Evolutionary conservation across 164 flowering plant species (phyloP), one percentile per base, ranked within the genome.

Genomic region (Cinnamomum chago): DNA sequence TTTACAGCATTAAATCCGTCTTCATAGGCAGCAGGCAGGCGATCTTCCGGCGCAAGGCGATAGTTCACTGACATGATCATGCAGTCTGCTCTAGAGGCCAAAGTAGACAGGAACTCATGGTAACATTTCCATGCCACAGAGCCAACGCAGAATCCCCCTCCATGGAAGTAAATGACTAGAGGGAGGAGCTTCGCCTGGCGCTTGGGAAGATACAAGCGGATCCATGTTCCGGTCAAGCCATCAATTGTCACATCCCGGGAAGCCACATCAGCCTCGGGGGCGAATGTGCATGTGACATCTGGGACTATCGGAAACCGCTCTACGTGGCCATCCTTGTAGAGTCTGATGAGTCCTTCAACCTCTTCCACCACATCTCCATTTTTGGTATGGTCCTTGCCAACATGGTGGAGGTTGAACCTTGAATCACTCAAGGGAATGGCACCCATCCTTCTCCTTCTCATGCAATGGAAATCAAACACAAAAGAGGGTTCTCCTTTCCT

Each of bases 121-220:
- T 89, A 89, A 67, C 90, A 83, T 30, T 77, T 81, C 92, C 92
- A 89, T 23, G 90, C 80, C 18, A 89, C 79, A 0, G 92, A 87
- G 70, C 88, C 90, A 2, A 89, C 84, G 50, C 90, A 89, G 72
- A 89, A 87, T 3, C 90, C 92, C 22, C 92, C 90, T 2, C 92
- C 92, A 71, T 89, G 92, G 70, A 87, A 87, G 81, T 89, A 89
- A 68, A 89, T 76, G 15, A 88, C 70, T 30, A 86, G 60, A 5
- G 89, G 87, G 14, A 81, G 80, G 3, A 20, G 23, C 75, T 78
- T 76, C 25, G 72, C 71, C 66, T 72, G 77, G 67, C 72, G 40
- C 65, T 51, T 77, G 3, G 92, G 90, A 35, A 84, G 79, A 75
- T 87, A 87, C 30, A 89, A 67, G 23, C 90, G 81, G 13, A 85